Percentiles rank a stretch among this genome's conserved stretches.
Evolutionary conservation across 371 early-diverging fungal species (phyloP).

Genomic region (Mucor racemosus): DNA sequence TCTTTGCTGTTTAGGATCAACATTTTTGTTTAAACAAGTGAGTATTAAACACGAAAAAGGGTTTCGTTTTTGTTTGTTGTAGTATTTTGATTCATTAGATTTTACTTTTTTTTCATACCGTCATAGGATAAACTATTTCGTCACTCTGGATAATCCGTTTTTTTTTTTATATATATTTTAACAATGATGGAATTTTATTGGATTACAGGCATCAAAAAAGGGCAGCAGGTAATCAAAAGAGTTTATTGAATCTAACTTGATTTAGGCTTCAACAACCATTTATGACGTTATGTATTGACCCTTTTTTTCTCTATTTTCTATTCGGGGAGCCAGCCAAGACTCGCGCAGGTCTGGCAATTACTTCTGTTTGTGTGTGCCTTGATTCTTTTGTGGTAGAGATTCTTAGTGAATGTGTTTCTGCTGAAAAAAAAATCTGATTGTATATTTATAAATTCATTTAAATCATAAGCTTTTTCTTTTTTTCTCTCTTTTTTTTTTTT

Average conservation of each 20-base stretch:
- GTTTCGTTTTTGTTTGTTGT: no score
- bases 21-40: no score
- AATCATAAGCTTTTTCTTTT: not conserved
- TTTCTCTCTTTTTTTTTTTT: constrained; percentile 8
- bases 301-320: constrained; percentile 9
- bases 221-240: constrained; percentile 28
- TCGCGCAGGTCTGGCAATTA: not conserved
- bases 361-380: constrained; percentile 12
- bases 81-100: not conserved
- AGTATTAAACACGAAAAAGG: no score
- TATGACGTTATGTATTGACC: constrained; percentile 13
- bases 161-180: not conserved
- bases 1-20: no score
- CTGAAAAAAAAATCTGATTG: not conserved
- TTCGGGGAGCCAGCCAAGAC: not conserved
- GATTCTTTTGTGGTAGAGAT: not conserved
- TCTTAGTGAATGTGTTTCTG: not conserved
- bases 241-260: constrained; percentile 8
- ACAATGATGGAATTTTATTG: not conserved
- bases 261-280: constrained; percentile 7
- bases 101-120: not conserved
- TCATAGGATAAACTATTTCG: constrained; percentile 6
- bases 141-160: not conserved
- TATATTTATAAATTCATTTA: not conserved
- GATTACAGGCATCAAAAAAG: constrained; percentile 14